Evolutionary conservation across 2,329 filamentous ascomycete genomes (phyloP).

Genomic region (Pyricularia sp.): DNA sequence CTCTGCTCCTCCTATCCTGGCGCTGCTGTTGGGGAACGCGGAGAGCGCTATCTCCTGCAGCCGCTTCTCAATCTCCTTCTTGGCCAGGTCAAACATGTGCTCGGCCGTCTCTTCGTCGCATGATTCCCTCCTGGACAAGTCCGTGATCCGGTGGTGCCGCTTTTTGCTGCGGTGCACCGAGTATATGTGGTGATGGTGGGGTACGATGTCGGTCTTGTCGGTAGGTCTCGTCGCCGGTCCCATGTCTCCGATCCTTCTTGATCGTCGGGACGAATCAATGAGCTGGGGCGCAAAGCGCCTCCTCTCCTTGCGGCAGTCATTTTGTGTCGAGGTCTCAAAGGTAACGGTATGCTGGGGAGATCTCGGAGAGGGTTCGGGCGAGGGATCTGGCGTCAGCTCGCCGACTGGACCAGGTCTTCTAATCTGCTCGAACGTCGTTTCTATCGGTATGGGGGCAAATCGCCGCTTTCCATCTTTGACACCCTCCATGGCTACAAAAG

Average conservation of each 20-base stretch:
- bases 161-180: constrained; percentile 33
- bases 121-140: constrained; percentile 51
- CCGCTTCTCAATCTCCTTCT: constrained; percentile 70
- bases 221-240: constrained; percentile 52
- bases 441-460: constrained; percentile 62
- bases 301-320: constrained; percentile 19
- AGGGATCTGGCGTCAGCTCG: constrained; percentile 48
- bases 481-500: background rate
- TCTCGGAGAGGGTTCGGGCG: constrained; percentile 46
- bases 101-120: constrained; percentile 68
- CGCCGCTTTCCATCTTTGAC: constrained; percentile 30
- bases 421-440: constrained; percentile 57
- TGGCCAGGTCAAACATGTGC: constrained; percentile 71
- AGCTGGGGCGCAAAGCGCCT: constrained; percentile 67
- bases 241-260: constrained; percentile 56
- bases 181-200: constrained; percentile 53
- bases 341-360: constrained; percentile 30
- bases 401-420: constrained; percentile 31
- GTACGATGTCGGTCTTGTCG: constrained; percentile 65
- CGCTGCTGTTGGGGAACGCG: constrained; percentile 65
- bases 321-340: constrained; percentile 7
- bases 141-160: constrained; percentile 24
- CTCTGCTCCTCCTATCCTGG: constrained; percentile 59
- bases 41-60: constrained; percentile 68
- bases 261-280: constrained; percentile 69